Percentiles rank a stretch among this genome's conserved stretches.
Evolutionary conservation across 139 green algal genomes (phyloP).

Genomic region (Closterium sp.): DNA sequence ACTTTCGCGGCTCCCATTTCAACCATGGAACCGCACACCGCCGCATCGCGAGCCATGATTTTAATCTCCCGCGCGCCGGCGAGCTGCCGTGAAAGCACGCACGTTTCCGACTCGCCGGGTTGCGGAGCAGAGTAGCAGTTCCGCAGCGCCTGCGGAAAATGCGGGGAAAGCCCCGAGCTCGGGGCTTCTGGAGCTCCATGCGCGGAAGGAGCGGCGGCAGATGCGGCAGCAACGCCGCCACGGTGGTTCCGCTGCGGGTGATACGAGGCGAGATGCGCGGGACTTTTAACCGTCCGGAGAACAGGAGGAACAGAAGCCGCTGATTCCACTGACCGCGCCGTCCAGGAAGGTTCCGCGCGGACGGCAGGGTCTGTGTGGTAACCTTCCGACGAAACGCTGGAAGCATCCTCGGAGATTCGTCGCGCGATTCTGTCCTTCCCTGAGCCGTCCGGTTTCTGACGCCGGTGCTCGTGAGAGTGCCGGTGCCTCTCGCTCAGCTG

Average conservation of each 20-base stretch:
- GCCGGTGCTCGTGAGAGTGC: not conserved
- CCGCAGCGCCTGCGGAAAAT: not conserved
- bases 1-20: not conserved
- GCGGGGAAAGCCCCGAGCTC: not conserved
- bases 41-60: not conserved
- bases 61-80: not conserved
- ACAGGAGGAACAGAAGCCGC: not conserved
- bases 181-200: not conserved
- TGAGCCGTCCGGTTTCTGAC: not conserved
- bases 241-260: not conserved
- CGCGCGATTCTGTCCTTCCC: no score
- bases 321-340: not conserved
- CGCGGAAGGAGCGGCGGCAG: not conserved
- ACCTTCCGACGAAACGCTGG: not conserved
- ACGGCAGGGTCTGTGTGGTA: not conserved
- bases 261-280: not conserved
- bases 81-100: not conserved
- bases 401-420: not conserved
- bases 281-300: not conserved
- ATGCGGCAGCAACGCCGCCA: not conserved
- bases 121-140: not conserved
- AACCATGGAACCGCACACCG: not conserved
- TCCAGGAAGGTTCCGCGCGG: not conserved
- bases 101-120: not conserved
- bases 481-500: not conserved